Conservation (phyloP, 331 rosid genomes). For the Phaseolus coccineus region DNA sequence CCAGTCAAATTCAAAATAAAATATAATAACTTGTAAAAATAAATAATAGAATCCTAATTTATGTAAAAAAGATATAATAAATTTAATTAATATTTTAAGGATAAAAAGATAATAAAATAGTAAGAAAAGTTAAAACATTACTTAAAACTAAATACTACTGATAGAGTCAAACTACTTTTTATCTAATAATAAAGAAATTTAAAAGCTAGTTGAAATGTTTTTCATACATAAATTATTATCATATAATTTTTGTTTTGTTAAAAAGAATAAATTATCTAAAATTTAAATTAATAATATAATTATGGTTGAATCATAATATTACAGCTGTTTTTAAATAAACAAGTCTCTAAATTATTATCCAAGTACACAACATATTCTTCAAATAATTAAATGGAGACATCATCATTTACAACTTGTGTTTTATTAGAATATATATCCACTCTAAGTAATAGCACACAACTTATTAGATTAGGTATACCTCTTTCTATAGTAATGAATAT, state of each 20-base stretch:
- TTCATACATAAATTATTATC: too few relatives aligned
- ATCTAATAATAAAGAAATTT: not conserved
- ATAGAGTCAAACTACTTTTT: not conserved
- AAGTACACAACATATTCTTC: not conserved
- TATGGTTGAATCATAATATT: not conserved
- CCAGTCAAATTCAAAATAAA: not conserved
- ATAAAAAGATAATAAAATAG: not conserved
- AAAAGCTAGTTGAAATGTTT: not conserved
- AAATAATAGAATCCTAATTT: not conserved
- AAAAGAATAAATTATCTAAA: not conserved
- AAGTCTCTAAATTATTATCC: not conserved
- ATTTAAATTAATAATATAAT: not conserved
- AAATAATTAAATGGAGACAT: not conserved
- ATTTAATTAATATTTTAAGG: not conserved
- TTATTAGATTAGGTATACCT: too few relatives aligned
- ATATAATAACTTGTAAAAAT: not conserved
- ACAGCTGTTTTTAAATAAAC: not conserved
- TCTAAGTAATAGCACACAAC: too few relatives aligned
- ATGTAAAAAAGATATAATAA: not conserved
- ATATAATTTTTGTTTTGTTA: not conserved
- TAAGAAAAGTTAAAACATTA: not conserved
- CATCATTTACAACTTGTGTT: not conserved
- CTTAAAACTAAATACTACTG: not conserved
- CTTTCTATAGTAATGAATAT: too few relatives aligned
- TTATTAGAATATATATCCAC: too few relatives aligned